These are phyloP conservation scores for Emydomyces testavorans DNA, from an alignment of 2,329 filamentous ascomycete genomes.

Conservation along the genomic window DNA sequence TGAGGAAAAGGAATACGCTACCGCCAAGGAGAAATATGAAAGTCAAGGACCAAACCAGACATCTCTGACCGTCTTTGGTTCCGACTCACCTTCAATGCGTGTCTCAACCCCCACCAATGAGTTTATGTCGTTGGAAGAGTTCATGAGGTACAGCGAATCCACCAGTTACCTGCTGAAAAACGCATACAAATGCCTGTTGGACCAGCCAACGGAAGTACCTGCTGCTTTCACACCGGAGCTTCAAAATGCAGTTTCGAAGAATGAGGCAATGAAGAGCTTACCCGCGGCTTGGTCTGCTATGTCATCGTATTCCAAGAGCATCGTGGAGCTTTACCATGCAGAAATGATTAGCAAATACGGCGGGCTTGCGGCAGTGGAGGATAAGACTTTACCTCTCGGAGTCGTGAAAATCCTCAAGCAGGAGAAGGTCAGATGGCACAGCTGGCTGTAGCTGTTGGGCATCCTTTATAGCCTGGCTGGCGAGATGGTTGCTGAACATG, in stretches of 20 bases:
- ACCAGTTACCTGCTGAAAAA: conserved; percentile 22
- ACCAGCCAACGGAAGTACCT: conserved; percentile 25
- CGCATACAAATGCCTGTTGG: conserved; percentile 27
- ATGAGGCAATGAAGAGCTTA: conserved; percentile 13
- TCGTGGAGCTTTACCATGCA: conserved; percentile 31
- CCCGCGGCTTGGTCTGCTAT: conserved; percentile 25
- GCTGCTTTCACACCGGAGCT: conserved; percentile 24
- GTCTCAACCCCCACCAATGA: conserved; percentile 11
- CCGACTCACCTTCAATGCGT: neutral
- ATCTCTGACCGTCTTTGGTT: conserved; percentile 1
- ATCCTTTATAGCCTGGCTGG: neutral
- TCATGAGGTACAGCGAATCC: conserved; percentile 27
- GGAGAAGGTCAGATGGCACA: conserved; percentile 34
- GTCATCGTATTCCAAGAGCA: conserved; percentile 36
- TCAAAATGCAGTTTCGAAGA: conserved; percentile 19
- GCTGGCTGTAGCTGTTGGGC: conserved; percentile 17
- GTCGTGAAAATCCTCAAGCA: conserved; percentile 35
- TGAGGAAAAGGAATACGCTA: conserved; percentile 47
- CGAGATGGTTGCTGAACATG: neutral
- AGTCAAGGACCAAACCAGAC: conserved; percentile 18
- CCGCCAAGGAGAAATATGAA: conserved; percentile 26
- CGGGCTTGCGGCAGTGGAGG: conserved; percentile 31
- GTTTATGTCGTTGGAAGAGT: conserved; percentile 35
- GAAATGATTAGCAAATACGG: conserved; percentile 35
- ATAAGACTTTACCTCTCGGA: conserved; percentile 33